Conservation (phyloP, 1,284 basidiomycete genomes). For the Ceratobasidium sp. region DNA sequence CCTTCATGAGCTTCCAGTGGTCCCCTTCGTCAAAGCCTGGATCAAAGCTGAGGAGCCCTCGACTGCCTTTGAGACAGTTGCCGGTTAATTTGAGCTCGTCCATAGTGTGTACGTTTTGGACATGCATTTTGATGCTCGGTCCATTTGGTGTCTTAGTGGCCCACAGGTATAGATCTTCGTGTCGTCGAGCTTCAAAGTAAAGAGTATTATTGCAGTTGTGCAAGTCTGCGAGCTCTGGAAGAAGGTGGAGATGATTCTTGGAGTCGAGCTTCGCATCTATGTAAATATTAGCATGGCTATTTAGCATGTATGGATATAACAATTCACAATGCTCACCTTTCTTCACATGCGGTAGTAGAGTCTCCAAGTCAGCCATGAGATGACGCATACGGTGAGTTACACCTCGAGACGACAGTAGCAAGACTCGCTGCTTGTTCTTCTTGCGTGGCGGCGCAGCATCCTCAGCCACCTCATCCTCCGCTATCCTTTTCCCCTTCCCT, state of each 20-base stretch:
- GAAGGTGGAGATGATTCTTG: conserved; percentile 92
- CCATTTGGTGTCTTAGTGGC: conserved; percentile 97
- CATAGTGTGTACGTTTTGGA: conserved; percentile 99
- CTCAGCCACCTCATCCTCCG: conserved; percentile 46
- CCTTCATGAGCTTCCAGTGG: conserved; percentile 92
- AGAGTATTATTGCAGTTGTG: conserved; percentile 98
- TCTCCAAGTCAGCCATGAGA: conserved; percentile 95
- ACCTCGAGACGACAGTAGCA: conserved; percentile 93
- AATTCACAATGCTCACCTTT: conserved; percentile 82
- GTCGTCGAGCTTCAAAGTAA: conserved; percentile 96
- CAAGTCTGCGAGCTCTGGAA: conserved; percentile 97
- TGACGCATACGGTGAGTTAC: conserved; percentile 98
- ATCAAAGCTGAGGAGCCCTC: conserved; percentile 95
- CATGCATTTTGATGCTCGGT: conserved; percentile 96
- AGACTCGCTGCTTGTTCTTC: conserved; percentile 87
- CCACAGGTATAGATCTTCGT: conserved; percentile 98
- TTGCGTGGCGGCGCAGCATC: conserved; percentile 60
- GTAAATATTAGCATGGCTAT: conserved; percentile 19
- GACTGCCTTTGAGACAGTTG: conserved; percentile 96
- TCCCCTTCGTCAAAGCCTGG: conserved; percentile 90
- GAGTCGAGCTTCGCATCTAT: conserved; percentile 96
- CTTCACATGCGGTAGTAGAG: conserved; percentile 94
- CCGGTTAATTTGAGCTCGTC: conserved; percentile 99
- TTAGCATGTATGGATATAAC: background rate
- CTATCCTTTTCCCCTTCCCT: conserved; percentile 56